These are phyloP conservation scores for Pythium plurisporium DNA, from an alignment of 352 stramenopile genomes.

Conservation along the genomic window DNA sequence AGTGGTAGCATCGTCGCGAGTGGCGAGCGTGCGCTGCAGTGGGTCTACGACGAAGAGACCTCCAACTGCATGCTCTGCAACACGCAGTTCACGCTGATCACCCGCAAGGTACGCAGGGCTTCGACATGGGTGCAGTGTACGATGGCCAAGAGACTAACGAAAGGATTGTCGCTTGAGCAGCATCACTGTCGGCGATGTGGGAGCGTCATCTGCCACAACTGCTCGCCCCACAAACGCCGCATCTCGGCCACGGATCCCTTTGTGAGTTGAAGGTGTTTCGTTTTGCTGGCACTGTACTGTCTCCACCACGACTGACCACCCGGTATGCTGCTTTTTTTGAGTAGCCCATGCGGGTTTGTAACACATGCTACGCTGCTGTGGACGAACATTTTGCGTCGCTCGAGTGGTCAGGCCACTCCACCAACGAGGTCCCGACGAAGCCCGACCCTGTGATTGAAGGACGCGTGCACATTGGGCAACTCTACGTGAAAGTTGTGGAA, in stretches of 20 bases:
- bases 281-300: neutral
- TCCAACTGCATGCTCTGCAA: conserved; percentile 88
- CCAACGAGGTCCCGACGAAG: conserved; percentile 66
- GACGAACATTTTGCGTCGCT: conserved; percentile 82
- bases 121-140: neutral
- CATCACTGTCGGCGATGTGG: conserved; percentile 80
- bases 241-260: conserved; percentile 80
- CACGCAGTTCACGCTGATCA: conserved; percentile 76
- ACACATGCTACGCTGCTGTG: conserved; percentile 78
- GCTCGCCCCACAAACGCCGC: conserved; percentile 78
- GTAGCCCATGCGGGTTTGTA: conserved; percentile 84
- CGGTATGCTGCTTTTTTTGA: neutral
- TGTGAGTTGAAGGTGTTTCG: no score
- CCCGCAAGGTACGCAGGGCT: conserved; percentile 51
- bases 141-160: neutral
- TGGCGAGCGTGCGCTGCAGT: conserved; percentile 64
- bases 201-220: conserved; percentile 86
- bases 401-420: conserved; percentile 78
- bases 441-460: conserved; percentile 77
- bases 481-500: conserved; percentile 86
- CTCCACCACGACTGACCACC: neutral
- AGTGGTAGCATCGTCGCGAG: conserved; percentile 7
- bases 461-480: conserved; percentile 76
- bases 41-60: conserved; percentile 83
- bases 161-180: conserved; percentile 23